Evolutionary conservation across 1,284 basidiomycete species (phyloP), one percentile per base, ranked within the genome.

Genomic region (Marasmius oreades): DNA sequence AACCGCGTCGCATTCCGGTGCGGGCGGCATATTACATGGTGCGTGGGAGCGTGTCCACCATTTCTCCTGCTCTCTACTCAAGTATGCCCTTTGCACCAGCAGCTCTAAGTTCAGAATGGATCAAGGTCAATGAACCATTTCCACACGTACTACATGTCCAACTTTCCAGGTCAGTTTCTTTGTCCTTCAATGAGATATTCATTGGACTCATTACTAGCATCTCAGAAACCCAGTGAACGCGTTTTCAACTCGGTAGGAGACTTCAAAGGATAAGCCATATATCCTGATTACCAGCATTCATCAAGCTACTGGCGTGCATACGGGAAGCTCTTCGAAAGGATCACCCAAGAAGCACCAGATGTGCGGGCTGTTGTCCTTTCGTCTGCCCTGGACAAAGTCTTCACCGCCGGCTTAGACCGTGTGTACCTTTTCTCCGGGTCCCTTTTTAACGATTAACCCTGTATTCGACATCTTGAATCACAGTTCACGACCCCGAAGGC

Each of bases 371-470:
- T 91, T 14, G 88, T 95, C 0, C 71, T 95, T 1, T 82, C 86
- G 0, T 93, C 91, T 1, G 75, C 75, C 0, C 64, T 87, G 0
- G 82, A 85, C 0, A 92, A 88, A 67, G 68, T 85, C 12, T 95
- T 92, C 68, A 90, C 88, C 2, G 92, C 90, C 1, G 93, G 92
- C 0, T 71, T 95, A 1, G 92, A 95, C 67, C 69, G 88, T 92
- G 62, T 62, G 88, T 73, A n/a, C 52, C 16, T 39, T 8, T 39
- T 3, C 10, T 20, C 31, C 50, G 37, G 51, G 23, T 26, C 20
- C 22, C 33, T 37, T 22, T 20, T 6, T 12, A 42, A 2, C 59
- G 48, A 43, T 57, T 37, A 42, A 60, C 26, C 14, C 44, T 59
- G 24, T 47, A 45, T 45, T 51, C 16, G 22, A n/a, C n/a, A n/a